These are phyloP conservation scores for Daldinia decipiens DNA, from an alignment of 495 filamentous ascomycete genomes.

Conservation along the genomic window DNA sequence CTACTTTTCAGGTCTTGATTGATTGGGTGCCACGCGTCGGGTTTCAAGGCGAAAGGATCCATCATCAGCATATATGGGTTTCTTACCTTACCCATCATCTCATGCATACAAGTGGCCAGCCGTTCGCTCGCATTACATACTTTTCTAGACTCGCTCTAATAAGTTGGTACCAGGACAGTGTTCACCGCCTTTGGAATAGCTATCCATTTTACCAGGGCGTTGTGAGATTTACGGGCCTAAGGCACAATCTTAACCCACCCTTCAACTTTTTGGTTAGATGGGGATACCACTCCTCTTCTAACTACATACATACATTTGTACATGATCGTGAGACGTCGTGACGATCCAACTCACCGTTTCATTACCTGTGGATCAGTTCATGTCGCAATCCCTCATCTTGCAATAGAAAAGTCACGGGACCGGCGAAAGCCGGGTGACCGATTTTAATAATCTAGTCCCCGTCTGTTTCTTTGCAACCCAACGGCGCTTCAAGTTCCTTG, in stretches of 20 bases:
- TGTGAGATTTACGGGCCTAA: conserved; percentile 36
- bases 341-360: conserved; percentile 42
- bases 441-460: conserved; percentile 23
- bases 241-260: conserved; percentile 28
- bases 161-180: not conserved
- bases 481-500: conserved; percentile 29
- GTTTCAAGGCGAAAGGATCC: conserved; percentile 40
- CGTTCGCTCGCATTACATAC: conserved; percentile 22
- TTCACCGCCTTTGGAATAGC: conserved; percentile 23
- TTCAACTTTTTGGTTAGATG: conserved; percentile 17
- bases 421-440: conserved; percentile 21
- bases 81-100: conserved; percentile 45
- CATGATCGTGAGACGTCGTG: conserved; percentile 39
- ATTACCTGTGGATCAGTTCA: conserved; percentile 42
- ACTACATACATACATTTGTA: conserved; percentile 30
- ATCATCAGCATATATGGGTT: conserved; percentile 32
- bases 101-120: conserved; percentile 28
- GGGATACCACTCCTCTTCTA: conserved; percentile 30
- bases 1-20: conserved; percentile 20
- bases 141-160: conserved; percentile 1
- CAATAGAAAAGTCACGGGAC: conserved; percentile 40
- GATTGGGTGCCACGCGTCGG: conserved; percentile 42
- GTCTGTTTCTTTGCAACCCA: conserved; percentile 21
- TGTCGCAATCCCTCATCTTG: conserved; percentile 40
- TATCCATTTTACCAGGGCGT: conserved; percentile 8